Percentiles rank a stretch among this genome's conserved stretches.
These are phyloP conservation scores for Pichia sp. DNA, from an alignment of 1,139 yeast genomes.

Conservation along the genomic window DNA sequence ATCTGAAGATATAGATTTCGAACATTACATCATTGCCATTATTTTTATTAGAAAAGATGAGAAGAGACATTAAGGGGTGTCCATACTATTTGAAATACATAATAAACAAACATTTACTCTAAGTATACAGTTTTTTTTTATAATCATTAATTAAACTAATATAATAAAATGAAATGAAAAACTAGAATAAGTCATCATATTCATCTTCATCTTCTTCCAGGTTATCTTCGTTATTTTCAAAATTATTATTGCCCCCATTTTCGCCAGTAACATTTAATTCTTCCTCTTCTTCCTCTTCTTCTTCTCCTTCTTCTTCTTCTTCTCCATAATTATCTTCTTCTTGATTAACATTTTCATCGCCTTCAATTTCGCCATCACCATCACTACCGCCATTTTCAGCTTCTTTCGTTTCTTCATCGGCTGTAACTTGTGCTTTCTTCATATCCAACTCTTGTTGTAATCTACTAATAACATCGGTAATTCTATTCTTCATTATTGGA, in stretches of 20 bases:
- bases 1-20: conserved; percentile 23
- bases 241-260: too few species aligned
- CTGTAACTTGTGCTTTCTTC: conserved; percentile 64
- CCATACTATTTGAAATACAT: background rate
- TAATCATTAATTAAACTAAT: background rate
- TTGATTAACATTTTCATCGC: background rate
- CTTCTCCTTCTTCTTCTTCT: conserved; percentile 27
- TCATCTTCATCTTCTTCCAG: conserved; percentile 34
- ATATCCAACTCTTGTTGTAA: conserved; percentile 77
- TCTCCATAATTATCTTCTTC: background rate
- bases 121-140: background rate
- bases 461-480: conserved; percentile 72
- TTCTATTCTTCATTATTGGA: conserved; percentile 83
- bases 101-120: too few species aligned
- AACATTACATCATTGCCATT: conserved; percentile 26
- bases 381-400: conserved; percentile 27
- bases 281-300: conserved; percentile 32
- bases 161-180: too few species aligned
- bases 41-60: conserved; percentile 24
- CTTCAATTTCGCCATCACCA: background rate
- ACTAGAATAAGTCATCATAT: conserved; percentile 37
- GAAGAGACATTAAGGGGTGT: conserved; percentile 7
- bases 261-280: too few species aligned
- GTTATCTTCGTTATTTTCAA: conserved; percentile 31
- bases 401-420: conserved; percentile 23